A percentile compares a stretch with the other conserved stretches of the same genome.
phyloP scores from a whole-genome alignment of 495 filamentous ascomycete species.

The Aspergillus haitiensis region DNA sequence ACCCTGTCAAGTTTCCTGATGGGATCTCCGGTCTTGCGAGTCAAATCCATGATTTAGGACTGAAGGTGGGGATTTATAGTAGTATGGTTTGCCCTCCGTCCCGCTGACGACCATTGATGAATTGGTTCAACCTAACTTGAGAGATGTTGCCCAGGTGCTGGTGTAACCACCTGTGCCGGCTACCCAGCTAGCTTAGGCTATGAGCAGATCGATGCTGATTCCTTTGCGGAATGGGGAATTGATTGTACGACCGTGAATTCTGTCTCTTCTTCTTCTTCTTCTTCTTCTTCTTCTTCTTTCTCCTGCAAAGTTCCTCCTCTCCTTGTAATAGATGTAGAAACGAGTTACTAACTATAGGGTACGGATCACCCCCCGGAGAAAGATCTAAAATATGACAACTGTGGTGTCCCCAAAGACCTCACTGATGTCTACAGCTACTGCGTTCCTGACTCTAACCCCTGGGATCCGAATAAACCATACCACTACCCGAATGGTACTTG shows the following conservation, averaged over 20 bases:
- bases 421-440: slow-evolving; percentile 43
- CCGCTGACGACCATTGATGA: background rate
- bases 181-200: slow-evolving; percentile 63
- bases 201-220: slow-evolving; percentile 60
- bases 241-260: slow-evolving; percentile 45
- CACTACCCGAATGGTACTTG: slow-evolving; percentile 44
- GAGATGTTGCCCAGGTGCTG: slow-evolving; percentile 46
- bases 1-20: slow-evolving; percentile 59
- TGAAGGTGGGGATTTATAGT: slow-evolving; percentile 69
- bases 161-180: slow-evolving; percentile 60
- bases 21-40: slow-evolving; percentile 61
- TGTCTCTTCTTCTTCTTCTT: slow-evolving; percentile 3
- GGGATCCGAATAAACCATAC: slow-evolving; percentile 14
- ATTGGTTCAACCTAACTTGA: background rate
- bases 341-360: no score
- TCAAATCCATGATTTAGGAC: slow-evolving; percentile 57
- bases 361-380: background rate
- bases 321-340: no score
- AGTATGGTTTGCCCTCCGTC: slow-evolving; percentile 24
- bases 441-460: slow-evolving; percentile 30
- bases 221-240: slow-evolving; percentile 65
- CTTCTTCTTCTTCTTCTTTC: background rate
- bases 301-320: background rate
- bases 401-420: slow-evolving; percentile 49
- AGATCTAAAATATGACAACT: slow-evolving; percentile 76